These are phyloP conservation scores for Scutellaria galericulata DNA, from an alignment of 257 asterid species.

Conservation along the genomic window DNA sequence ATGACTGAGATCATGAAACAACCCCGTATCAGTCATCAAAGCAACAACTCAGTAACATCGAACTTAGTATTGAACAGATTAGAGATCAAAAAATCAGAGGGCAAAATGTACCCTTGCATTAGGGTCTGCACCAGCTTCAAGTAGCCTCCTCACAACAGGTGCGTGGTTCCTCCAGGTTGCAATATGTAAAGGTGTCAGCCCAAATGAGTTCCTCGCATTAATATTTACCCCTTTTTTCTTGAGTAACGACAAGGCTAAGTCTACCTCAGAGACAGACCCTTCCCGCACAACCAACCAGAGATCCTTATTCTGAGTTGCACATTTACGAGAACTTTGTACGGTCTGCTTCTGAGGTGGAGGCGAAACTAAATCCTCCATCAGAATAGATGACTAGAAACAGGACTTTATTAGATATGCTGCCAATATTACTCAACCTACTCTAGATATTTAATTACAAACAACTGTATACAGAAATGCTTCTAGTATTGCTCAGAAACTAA, in stretches of 20 bases:
- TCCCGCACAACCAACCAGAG: slow-evolving; percentile 72
- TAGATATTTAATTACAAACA: slow-evolving; percentile 22
- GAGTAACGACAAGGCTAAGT: slow-evolving; percentile 61
- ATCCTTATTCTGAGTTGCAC: slow-evolving; percentile 58
- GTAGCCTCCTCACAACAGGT: slow-evolving; percentile 85
- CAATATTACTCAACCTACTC: neutral
- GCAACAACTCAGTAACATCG: slow-evolving; percentile 36
- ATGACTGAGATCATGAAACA: slow-evolving; percentile 39
- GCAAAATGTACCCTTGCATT: slow-evolving; percentile 83
- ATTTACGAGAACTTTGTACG: slow-evolving; percentile 51
- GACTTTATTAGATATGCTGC: slow-evolving; percentile 27
- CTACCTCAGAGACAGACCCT: slow-evolving; percentile 78
- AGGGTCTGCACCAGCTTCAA: slow-evolving; percentile 99
- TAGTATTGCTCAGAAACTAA: slow-evolving; percentile 27
- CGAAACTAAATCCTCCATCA: slow-evolving; percentile 60
- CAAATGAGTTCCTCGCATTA: slow-evolving; percentile 74
- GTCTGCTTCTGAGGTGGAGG: slow-evolving; percentile 64
- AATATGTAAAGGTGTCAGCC: slow-evolving; percentile 88
- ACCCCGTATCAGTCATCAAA: slow-evolving; percentile 40
- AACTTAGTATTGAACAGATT: slow-evolving; percentile 32
- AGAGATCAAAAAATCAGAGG: slow-evolving; percentile 39
- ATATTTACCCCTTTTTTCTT: slow-evolving; percentile 85
- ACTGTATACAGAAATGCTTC: slow-evolving; percentile 7
- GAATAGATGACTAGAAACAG: slow-evolving; percentile 15
- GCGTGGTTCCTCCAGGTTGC: slow-evolving; percentile 96